Evolutionary conservation across 371 early-diverging fungal genomes (phyloP).

Genomic region (Mucor circinelloides): DNA sequence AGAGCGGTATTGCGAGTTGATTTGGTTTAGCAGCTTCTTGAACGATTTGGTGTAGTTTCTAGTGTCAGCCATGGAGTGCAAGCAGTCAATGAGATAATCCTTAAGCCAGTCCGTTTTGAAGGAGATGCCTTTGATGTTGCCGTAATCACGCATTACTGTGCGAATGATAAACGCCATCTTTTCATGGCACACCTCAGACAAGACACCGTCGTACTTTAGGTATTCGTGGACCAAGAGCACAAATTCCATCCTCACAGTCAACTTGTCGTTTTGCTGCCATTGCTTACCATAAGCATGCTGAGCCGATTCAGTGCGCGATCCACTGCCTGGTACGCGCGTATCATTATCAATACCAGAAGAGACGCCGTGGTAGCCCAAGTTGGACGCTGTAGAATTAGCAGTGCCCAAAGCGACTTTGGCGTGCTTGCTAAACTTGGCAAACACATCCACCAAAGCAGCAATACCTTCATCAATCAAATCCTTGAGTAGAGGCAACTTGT

Average conservation of each 20-base stretch:
- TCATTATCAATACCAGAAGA: background rate
- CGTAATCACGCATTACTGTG: constrained; percentile 57
- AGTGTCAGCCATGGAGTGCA: constrained; percentile 38
- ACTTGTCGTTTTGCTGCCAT: constrained; percentile 71
- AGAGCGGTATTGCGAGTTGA: constrained; percentile 44
- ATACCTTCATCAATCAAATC: constrained; percentile 57
- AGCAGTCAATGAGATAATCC: constrained; percentile 48
- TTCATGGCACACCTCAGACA: constrained; percentile 55
- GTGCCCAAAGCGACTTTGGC: constrained; percentile 38
- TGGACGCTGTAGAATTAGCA: background rate
- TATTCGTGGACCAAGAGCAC: constrained; percentile 54
- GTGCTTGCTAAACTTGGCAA: constrained; percentile 57
- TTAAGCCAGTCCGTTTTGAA: constrained; percentile 61
- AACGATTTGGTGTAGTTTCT: constrained; percentile 47
- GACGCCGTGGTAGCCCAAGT: constrained; percentile 11
- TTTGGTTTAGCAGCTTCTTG: constrained; percentile 44
- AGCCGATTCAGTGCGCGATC: constrained; percentile 26
- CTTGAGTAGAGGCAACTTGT: constrained; percentile 28
- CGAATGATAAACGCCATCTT: constrained; percentile 57
- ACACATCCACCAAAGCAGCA: constrained; percentile 57
- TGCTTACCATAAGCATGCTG: constrained; percentile 61
- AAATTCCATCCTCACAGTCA: constrained; percentile 63
- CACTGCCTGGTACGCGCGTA: background rate
- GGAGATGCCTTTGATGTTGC: constrained; percentile 38
- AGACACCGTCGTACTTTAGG: constrained; percentile 47